phyloP scores from a whole-genome alignment of 306 rosid genomes.

The Oemleria cerasiformis region DNA sequence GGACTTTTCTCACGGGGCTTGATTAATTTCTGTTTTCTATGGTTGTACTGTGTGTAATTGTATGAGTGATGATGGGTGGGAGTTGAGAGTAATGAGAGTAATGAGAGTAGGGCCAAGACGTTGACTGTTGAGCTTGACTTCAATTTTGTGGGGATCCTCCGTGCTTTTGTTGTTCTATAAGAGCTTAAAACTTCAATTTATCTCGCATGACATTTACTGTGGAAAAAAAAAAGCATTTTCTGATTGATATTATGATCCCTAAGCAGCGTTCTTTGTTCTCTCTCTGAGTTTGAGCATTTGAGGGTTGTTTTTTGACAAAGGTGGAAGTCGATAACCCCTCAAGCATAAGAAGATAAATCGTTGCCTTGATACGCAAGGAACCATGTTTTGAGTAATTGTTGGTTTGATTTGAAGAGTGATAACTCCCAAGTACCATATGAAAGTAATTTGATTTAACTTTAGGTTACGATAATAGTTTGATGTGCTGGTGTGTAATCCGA shows the following conservation, averaged over 20 bases:
- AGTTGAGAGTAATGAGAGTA: background rate
- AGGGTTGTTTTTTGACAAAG: too few relatives aligned
- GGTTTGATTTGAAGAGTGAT: too few relatives aligned
- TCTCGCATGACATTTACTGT: background rate
- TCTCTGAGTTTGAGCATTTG: too few relatives aligned
- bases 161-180: background rate
- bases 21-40: background rate
- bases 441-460: too few relatives aligned
- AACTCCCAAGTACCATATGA: too few relatives aligned
- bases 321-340: too few relatives aligned
- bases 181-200: background rate
- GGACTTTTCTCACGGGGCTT: background rate
- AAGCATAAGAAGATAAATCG: too few relatives aligned
- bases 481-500: too few relatives aligned
- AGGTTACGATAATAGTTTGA: too few relatives aligned
- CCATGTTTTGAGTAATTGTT: too few relatives aligned
- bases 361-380: too few relatives aligned
- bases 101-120: conserved; percentile 2
- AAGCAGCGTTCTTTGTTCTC: too few relatives aligned
- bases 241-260: background rate
- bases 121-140: background rate
- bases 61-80: background rate
- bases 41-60: background rate
- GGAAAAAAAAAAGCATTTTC: background rate
- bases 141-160: background rate